Evolutionary conservation across 768 basidiomycete species (phyloP).

Genomic region (Boletales sp.): DNA sequence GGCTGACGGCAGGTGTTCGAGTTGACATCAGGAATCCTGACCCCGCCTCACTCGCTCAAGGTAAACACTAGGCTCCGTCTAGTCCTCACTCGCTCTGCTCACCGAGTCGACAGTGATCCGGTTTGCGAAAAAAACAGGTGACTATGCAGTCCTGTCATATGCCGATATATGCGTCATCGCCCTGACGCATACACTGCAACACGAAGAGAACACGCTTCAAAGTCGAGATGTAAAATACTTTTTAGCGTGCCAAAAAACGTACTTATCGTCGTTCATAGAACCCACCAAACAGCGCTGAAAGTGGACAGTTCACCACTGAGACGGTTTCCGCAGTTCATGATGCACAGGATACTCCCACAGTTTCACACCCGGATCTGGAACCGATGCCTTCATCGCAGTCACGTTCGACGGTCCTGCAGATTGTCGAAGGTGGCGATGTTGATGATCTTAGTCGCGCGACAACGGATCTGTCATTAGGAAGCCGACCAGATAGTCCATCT

Average conservation of each 20-base stretch:
- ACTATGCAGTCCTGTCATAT: slow-evolving; percentile 87
- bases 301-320: slow-evolving; percentile 1
- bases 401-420: background rate
- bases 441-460: slow-evolving; percentile 11
- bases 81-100: slow-evolving; percentile 7
- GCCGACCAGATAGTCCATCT: slow-evolving; percentile 2
- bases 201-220: slow-evolving; percentile 39
- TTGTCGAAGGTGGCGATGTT: background rate
- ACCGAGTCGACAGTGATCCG: slow-evolving; percentile 62
- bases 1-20: slow-evolving; percentile 70
- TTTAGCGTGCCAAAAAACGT: background rate
- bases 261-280: slow-evolving; percentile 8
- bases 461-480: slow-evolving; percentile 12
- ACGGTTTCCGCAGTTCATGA: background rate
- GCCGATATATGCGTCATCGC: slow-evolving; percentile 91
- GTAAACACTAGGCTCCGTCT: slow-evolving; percentile 33
- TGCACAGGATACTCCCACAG: background rate
- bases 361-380: background rate
- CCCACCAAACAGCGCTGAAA: background rate
- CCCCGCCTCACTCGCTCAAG: slow-evolving; percentile 61
- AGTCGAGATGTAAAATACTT: slow-evolving; percentile 27
- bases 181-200: slow-evolving; percentile 75
- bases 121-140: slow-evolving; percentile 93
- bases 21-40: slow-evolving; percentile 70
- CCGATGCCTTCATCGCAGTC: slow-evolving; percentile 1